A percentile compares a stretch with the other conserved stretches of the same genome.
Conservation (phyloP, 495 filamentous ascomycete species). For the Paragyromitra xinjiangensis region DNA sequence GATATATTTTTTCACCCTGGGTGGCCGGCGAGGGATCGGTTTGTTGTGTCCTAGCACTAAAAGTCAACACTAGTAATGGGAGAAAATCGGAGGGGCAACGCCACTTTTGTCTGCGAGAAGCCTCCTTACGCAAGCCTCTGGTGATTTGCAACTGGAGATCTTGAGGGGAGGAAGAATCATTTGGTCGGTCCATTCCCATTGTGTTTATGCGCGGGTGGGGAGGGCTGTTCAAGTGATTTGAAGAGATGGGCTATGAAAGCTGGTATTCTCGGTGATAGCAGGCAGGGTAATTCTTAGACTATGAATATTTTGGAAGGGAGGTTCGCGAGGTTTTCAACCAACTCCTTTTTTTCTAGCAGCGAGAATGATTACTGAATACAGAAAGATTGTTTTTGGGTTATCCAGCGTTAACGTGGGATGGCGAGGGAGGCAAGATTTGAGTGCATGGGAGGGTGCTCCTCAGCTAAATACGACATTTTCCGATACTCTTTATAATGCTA, state of each 20-base stretch:
- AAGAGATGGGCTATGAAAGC: neutral
- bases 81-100: neutral
- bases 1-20: slow-evolving; percentile 7
- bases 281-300: too few species aligned
- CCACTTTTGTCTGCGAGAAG: slow-evolving; percentile 28
- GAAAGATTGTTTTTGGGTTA: too few species aligned
- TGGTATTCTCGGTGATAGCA: neutral
- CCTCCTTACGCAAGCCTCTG: slow-evolving; percentile 23
- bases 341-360: too few species aligned
- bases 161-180: neutral
- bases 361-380: too few species aligned
- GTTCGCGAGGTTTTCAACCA: too few species aligned
- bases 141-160: slow-evolving; percentile 24
- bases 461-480: too few species aligned
- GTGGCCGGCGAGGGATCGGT: neutral
- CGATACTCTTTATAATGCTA: too few species aligned
- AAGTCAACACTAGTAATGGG: neutral
- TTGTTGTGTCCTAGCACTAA: slow-evolving; percentile 5
- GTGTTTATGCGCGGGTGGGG: neutral
- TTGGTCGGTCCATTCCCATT: slow-evolving; percentile 24
- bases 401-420: too few species aligned
- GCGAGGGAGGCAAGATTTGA: too few species aligned
- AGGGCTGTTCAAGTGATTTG: neutral
- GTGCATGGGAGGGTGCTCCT: too few species aligned
- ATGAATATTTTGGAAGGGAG: too few species aligned